Evolutionary conservation across 2,329 filamentous ascomycete species (phyloP), one percentile per base, ranked within the genome.

Genomic region (Whalleya microplaca): DNA sequence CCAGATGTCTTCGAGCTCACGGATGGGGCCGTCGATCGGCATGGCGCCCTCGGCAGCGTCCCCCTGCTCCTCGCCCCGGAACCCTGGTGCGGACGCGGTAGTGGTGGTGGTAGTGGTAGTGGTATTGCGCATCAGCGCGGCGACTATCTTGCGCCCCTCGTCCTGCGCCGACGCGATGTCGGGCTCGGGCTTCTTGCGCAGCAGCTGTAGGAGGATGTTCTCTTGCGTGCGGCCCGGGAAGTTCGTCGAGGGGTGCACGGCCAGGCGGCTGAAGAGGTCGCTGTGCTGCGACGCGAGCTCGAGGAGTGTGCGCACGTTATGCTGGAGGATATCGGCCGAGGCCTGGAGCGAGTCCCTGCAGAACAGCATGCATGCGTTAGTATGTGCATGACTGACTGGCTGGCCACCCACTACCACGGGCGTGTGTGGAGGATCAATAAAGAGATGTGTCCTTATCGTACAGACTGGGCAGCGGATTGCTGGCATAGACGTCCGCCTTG

Each of bases 111-210:
- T 18, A 45, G 23, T 47, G 18, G 48, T 19, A 5, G 44, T 41
- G 21, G 23, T 29, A 18, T n/a, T n/a, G n/a, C n/a, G n/a, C n/a
- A n/a, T n/a, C n/a, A n/a, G n/a, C n/a, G 21, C 43, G 1, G 53
- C 7, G 21, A 67, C 64, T 23, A 77, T 76, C 55, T 78, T 78
- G 37, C 84, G 82, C 1, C 86, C 88, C 49, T 85, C 77, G 20
- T 85, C 83, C 21, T 94, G 86, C 75, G 88, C 87, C 54, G 87
- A 85, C 69, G 93, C 90, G 18, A 92, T 86, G 21, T 84, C 81
- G 0, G 91, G 90, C 64, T 95, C 91, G 47, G 92, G 81, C 71
- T 95, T 95, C 75, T 95, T 96, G 41, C 91, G 87, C 29, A 96
- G 78, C 2, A 96, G 79, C 65, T 88, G 84, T 21, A 84, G 80